Percentiles rank a stretch among this genome's conserved stretches.
Conservation (phyloP, 768 basidiomycete genomes). For the Kwoniella heveanensis region DNA sequence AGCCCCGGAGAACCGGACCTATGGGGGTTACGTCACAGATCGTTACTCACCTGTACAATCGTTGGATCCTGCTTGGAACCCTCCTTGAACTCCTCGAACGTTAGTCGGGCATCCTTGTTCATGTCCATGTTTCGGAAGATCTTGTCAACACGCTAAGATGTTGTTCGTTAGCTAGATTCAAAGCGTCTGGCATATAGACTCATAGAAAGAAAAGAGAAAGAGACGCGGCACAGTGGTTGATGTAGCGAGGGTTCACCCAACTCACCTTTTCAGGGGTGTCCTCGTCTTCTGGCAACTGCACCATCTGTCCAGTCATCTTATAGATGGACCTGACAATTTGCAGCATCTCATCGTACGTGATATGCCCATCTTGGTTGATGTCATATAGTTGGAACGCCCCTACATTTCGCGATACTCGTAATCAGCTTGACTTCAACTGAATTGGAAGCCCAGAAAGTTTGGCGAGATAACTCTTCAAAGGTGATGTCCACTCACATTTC, state of each 20-base stretch:
- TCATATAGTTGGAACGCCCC: constrained; percentile 99
- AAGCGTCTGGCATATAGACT: background rate
- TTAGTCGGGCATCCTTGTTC: constrained; percentile 88
- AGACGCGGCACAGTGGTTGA: no score
- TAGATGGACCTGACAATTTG: constrained; percentile 97
- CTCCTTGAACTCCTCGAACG: constrained; percentile 96
- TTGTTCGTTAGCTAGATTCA: constrained; percentile 10
- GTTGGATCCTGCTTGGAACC: constrained; percentile 99
- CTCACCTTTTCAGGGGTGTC: constrained; percentile 98
- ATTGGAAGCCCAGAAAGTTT: no score
- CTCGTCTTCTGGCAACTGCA: constrained; percentile 95
- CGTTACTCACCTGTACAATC: constrained; percentile 84
- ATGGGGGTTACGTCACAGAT: no score
- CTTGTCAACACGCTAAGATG: constrained; percentile 86
- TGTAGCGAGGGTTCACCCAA: no score
- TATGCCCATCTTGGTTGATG: constrained; percentile 95
- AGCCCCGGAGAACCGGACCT: no score
- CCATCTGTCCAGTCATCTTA: constrained; percentile 99
- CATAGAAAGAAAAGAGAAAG: background rate
- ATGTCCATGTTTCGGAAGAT: constrained; percentile 97
- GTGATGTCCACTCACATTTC: constrained; percentile 68
- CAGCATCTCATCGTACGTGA: constrained; percentile 99
- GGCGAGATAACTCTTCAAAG: no score
- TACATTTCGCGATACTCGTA: constrained; percentile 53
- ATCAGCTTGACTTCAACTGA: constrained; percentile 5